Evolutionary conservation across 768 basidiomycete species (phyloP), one percentile per base, ranked within the genome.

Genomic region (Collybiopsis confluens): DNA sequence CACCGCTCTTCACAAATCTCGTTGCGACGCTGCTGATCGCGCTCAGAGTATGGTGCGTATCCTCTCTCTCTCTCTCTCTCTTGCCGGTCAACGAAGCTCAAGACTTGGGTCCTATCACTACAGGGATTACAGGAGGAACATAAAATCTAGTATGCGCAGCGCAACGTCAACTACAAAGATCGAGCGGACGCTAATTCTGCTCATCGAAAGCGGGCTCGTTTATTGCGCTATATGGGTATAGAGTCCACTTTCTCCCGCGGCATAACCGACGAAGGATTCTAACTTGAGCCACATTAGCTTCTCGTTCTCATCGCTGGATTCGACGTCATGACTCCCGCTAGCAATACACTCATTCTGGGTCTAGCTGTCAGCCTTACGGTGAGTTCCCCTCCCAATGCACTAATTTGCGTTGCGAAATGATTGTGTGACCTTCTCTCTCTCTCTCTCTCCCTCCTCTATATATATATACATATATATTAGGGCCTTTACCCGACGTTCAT

Each of bases 221-320:
- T 61, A 61, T 26, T 57, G 56, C 18, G 43, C 38, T 7, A 57
- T 61, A 35, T 61, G 60, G 60, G 60, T 61, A 24, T 8, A 57
- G 3, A 8, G 2, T n/a, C n/a, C n/a, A n/a, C 26, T 30, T 13
- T 18, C n/a, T 15, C 30, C 30, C 30, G n/a, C n/a, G n/a, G n/a
- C n/a, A n/a, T n/a, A 42, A 8, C n/a, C 8, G 41, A 42, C n/a
- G n/a, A 5, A 18, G 6, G 41, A 42, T 42, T 42, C n/a, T n/a
- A n/a, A 13, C 30, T 33, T 33, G 13, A 6, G 5, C 13, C 13
- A 33, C 30, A 13, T 33, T 33, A 45, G 45, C 45, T 45, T 23
- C 20, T 45, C 7, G 26, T 45, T 24, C 45, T 45, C 20, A 45
- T 45, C 8, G 45, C 45, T 24, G 45, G 45, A 8, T 45, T 45